Evolutionary conservation across 2,329 filamentous ascomycete genomes (phyloP), one percentile per base, ranked within the genome.

Genomic region (Fusarium transvaalense): DNA sequence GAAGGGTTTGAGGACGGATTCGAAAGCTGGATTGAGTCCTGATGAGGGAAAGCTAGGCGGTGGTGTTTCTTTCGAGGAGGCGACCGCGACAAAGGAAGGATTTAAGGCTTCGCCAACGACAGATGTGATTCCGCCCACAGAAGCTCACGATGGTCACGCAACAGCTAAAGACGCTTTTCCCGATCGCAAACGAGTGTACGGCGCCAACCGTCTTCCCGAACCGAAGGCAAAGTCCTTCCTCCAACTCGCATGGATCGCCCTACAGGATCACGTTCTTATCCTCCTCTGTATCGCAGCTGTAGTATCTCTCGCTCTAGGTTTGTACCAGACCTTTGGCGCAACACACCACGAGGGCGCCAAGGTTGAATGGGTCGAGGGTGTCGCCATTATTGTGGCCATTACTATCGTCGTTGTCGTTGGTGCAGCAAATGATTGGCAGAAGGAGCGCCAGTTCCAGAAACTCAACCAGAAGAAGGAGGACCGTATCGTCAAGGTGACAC

Each of bases 1-100:
- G 77, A 90, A 88, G 72, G 93, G 93, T 4, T 81, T 97, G 21
- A 84, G 91, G 47, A 90, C 89, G 7, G 88, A 94, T 76, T 81
- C 91, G 17, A 84, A 83, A 38, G 84, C 89, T 10, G 93, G 93
- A 12, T 78, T 97, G 43, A 93, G 91, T 58, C 74, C 89, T 2
- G 93, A 97, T 66, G 93, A 97, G 78, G 84, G 83, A 43, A 76
- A 81, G 12, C 77, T 94, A 17, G 80, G 88, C 37, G 89, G 89
- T 6, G 76, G 78, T 1, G 83, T 97, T 7, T 85, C 88, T 0
- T 95, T 94, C 70, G 87, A 92, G 27, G 86, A 94, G 25, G 92
- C 86, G 9, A 68, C 68, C 9, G 45, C 56, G 13, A 48, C 55
- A 8, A 69, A 35, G 14, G 47, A 56, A 47, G 60, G 27, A 35